Evolutionary conservation across 495 filamentous ascomycete species (phyloP).

Genomic region (Aspergillus haitiensis): DNA sequence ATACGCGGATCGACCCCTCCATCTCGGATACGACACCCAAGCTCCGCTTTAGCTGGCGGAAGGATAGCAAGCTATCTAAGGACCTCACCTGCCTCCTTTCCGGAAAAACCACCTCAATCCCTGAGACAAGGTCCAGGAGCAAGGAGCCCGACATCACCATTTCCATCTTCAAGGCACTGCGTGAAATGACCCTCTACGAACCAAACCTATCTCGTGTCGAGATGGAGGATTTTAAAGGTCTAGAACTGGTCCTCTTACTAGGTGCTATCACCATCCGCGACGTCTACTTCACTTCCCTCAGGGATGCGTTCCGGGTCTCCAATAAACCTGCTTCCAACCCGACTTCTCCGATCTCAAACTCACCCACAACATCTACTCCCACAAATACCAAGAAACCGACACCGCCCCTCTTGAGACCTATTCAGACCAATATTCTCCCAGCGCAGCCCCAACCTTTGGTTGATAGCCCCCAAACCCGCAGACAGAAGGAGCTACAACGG

Average conservation of each 20-base stretch:
- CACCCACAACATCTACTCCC: constrained; percentile 13
- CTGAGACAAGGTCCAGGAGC: constrained; percentile 66
- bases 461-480: constrained; percentile 24
- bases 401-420: constrained; percentile 18
- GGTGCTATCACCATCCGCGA: constrained; percentile 83
- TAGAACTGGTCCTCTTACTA: constrained; percentile 86
- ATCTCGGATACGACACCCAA: constrained; percentile 71
- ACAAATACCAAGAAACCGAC: constrained; percentile 4
- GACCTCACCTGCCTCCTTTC: constrained; percentile 81
- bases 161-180: constrained; percentile 68
- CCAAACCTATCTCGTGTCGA: constrained; percentile 88
- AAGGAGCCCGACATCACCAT: constrained; percentile 94
- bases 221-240: constrained; percentile 89
- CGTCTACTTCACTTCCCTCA: constrained; percentile 68
- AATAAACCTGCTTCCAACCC: constrained; percentile 32
- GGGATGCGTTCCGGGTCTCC: constrained; percentile 78
- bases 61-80: constrained; percentile 80
- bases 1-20: constrained; percentile 65
- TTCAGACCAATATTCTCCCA: constrained; percentile 26
- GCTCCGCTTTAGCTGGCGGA: constrained; percentile 86
- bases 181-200: constrained; percentile 84
- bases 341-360: constrained; percentile 11
- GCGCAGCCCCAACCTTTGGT: constrained; percentile 20
- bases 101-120: constrained; percentile 64
- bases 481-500: constrained; percentile 53